Evolutionary conservation across 805 yeast genomes (phyloP), one percentile per base, ranked within the genome.

Genomic region (Hagleromyces aurorensis): DNA sequence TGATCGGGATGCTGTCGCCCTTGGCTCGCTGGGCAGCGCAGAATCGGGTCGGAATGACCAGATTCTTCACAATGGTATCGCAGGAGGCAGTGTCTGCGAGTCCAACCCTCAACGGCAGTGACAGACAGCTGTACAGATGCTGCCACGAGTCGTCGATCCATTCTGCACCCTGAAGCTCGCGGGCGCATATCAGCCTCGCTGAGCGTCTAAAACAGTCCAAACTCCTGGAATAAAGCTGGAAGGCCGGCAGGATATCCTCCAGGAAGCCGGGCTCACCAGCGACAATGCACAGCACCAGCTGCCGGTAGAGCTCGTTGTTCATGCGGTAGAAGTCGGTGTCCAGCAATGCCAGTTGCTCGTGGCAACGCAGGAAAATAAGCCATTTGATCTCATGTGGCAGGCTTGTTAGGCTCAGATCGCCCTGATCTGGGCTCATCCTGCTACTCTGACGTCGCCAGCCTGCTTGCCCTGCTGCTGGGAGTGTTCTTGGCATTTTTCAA

Each of bases 91-190:
- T 21, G 7, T 19, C 30, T 13, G 14, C 16, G 15, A 21, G 16
- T 14, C 25, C 7, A 8, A 18, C 26, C 10, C 25, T 36, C 30
- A 36, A 19, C 13, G 37, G 36, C 7, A 29, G 30, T 16, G 21
- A 17, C 23, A 46, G 19, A 5, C 42, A 29, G 23, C 36, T 36
- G 25, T 38, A 44, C 4, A 46, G 30, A 14, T 44, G 30, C 15
- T 38, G 33, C 51, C 51, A 46, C 7, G 51, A 46, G 23, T 45
- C 48, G 14, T 34, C 35, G 15, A 45, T 34, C 23, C 23, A 42
- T 25, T 36, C 35, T 13, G 13, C 29, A 10, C 20, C 11, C 23
- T 17, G 4, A 9, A 8, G 17, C 6, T 19, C n/a, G 17, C 21
- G 16, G 20, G 7, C 21, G 14, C 12, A 22, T 12, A 33, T 22